Conservation (phyloP, 2,329 filamentous ascomycete genomes). For the Cytospora mali region DNA sequence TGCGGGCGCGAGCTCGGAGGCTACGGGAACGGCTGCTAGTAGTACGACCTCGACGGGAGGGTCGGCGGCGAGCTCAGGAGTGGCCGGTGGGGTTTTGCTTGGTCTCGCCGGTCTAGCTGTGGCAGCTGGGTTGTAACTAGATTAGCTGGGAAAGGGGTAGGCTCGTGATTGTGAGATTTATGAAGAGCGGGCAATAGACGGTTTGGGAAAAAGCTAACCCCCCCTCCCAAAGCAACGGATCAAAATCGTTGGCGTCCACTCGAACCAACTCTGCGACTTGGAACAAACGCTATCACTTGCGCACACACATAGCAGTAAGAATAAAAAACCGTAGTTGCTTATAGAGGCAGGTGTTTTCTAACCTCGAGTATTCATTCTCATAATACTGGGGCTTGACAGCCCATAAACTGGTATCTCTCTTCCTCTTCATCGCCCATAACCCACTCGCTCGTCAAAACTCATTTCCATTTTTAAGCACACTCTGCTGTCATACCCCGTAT, state of each 20-base stretch:
- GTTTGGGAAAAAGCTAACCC: too few relatives aligned
- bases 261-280: neutral
- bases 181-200: too few relatives aligned
- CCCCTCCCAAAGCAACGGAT: neutral
- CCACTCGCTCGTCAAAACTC: neutral
- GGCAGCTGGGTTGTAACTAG: too few relatives aligned
- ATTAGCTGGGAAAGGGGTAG: too few relatives aligned
- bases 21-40: too few relatives aligned
- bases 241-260: neutral
- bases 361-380: neutral
- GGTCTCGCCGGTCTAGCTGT: too few relatives aligned
- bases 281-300: neutral
- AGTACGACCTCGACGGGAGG: too few relatives aligned
- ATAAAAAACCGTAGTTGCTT: neutral
- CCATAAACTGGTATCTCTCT: neutral
- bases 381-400: neutral
- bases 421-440: neutral
- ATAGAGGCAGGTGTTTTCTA: neutral
- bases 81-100: too few relatives aligned
- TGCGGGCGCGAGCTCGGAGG: too few relatives aligned
- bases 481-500: too few relatives aligned
- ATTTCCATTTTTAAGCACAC: neutral
- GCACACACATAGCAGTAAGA: neutral
- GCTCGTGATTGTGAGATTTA: too few relatives aligned
- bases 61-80: too few relatives aligned